Evolutionary conservation across 768 basidiomycete genomes (phyloP), one percentile per base, ranked within the genome.

Genomic region (Paxillus rubicundulus): DNA sequence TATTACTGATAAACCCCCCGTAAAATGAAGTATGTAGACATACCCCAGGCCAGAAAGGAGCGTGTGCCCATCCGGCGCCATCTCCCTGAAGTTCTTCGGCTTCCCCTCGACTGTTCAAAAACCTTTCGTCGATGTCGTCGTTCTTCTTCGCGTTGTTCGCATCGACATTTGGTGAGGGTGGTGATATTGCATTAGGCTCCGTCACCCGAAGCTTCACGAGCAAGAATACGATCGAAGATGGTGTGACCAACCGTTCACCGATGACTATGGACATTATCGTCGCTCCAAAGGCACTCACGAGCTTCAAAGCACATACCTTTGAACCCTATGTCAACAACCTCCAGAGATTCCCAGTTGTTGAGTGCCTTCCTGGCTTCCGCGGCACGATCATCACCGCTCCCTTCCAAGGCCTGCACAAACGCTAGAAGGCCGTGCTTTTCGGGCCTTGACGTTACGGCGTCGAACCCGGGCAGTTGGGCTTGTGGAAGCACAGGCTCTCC

Each of bases 11-110:
- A 55, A 37, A 18, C 4, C 10, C 13, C 33, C 42, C 24, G 52
- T 9, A 18, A 0, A 9, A 7, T 14, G 21, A 17, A 13, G 24
- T 21, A 27, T 27, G 38, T 30, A 39, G 37, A 74, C 87, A 40
- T 61, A 95, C 93, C 54, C 78, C 82, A 50, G 96, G 93, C 93
- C 93, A 98, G 63, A 82, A 79, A 5, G 96, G 96, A 7, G 95
- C 91, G 66, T 99, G 95, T n/a, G 88, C 93, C 53, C 74, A 84
- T 24, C 78, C 82, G 47, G 73, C 73, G 9, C 72, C 58, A n/a
- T 63, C 63, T 24, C 72, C 72, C n/a, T 74, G 69, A 0, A 84
- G 56, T 46, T 86, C 84, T 59, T 91, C 90, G 0, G 78, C 74
- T 4, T 87, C 85, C 30, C 77, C 77, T 18, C 82, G 76, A 30